Conservation (phyloP, 768 basidiomycete genomes). For the Cubamyces lactineus region DNA sequence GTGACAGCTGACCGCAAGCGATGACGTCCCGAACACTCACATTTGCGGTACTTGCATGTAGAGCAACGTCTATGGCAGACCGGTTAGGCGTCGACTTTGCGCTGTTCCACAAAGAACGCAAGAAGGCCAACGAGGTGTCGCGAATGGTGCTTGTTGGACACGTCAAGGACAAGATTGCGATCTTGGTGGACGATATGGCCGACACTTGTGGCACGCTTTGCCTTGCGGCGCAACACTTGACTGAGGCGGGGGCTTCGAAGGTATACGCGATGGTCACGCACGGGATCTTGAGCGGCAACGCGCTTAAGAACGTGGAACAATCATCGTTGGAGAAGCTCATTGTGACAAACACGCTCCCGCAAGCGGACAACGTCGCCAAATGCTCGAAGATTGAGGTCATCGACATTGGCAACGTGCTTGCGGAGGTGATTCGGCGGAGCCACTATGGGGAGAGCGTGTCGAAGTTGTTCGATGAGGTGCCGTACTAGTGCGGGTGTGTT, state of each 20-base stretch:
- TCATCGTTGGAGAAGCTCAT: conserved; percentile 91
- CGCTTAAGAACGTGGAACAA: conserved; percentile 70
- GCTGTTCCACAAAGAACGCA: conserved; percentile 98
- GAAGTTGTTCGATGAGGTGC: conserved; percentile 87
- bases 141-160: conserved; percentile 96
- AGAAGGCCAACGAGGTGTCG: conserved; percentile 93
- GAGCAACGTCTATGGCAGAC: conserved; percentile 97
- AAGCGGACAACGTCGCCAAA: conserved; percentile 68
- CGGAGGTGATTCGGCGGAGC: conserved; percentile 93
- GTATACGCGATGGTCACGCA: conserved; percentile 96
- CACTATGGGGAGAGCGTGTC: conserved; percentile 97
- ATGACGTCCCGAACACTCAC: conserved; percentile 3
- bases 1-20: conserved; percentile 19
- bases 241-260: conserved; percentile 84
- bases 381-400: conserved; percentile 90
- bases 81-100: conserved; percentile 97
- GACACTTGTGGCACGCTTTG: conserved; percentile 95
- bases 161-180: conserved; percentile 89
- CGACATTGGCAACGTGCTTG: conserved; percentile 92
- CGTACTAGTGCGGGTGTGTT: conserved; percentile 56
- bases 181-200: conserved; percentile 98
- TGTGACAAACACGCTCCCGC: conserved; percentile 98
- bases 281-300: conserved; percentile 91
- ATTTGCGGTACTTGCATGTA: conserved; percentile 36
- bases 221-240: conserved; percentile 85